A percentile compares a stretch with the other conserved stretches of the same genome.
These are phyloP conservation scores for Acorus gramineus DNA, from an alignment of 106 monocot species.

Conservation along the genomic window DNA sequence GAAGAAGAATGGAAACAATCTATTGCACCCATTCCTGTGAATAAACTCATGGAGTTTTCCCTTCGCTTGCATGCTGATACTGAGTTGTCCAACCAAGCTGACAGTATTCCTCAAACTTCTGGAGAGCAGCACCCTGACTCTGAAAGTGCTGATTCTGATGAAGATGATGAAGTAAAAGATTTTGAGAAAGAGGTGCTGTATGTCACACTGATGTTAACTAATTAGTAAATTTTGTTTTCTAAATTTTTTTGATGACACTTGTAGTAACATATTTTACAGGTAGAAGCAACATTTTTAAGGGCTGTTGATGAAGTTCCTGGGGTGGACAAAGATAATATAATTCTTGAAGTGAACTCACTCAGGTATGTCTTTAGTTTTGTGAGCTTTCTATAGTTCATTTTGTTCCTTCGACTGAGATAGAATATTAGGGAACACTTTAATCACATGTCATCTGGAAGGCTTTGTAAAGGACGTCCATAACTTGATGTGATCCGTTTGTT, in stretches of 20 bases:
- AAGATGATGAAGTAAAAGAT: slow-evolving; percentile 46
- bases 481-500: too few species aligned
- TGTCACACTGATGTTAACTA: not conserved
- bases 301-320: slow-evolving; percentile 56
- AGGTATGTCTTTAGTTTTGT: slow-evolving; percentile 14
- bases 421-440: not conserved
- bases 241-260: not conserved
- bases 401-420: too few species aligned
- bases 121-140: slow-evolving; percentile 55
- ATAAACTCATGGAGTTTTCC: slow-evolving; percentile 49
- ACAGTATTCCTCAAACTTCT: slow-evolving; percentile 25
- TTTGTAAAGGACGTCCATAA: too few species aligned
- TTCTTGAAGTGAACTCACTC: slow-evolving; percentile 85
- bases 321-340: slow-evolving; percentile 71
- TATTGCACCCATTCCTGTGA: slow-evolving; percentile 71
- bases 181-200: slow-evolving; percentile 85
- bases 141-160: slow-evolving; percentile 45
- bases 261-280: slow-evolving; percentile 33
- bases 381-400: not conserved
- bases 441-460: not conserved
- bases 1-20: slow-evolving; percentile 90
- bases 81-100: slow-evolving; percentile 46
- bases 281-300: slow-evolving; percentile 88
- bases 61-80: slow-evolving; percentile 17
- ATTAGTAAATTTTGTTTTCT: slow-evolving; percentile 2